These are phyloP conservation scores for Pleurotus eryngii DNA, from an alignment of 768 basidiomycete genomes.

Conservation along the genomic window DNA sequence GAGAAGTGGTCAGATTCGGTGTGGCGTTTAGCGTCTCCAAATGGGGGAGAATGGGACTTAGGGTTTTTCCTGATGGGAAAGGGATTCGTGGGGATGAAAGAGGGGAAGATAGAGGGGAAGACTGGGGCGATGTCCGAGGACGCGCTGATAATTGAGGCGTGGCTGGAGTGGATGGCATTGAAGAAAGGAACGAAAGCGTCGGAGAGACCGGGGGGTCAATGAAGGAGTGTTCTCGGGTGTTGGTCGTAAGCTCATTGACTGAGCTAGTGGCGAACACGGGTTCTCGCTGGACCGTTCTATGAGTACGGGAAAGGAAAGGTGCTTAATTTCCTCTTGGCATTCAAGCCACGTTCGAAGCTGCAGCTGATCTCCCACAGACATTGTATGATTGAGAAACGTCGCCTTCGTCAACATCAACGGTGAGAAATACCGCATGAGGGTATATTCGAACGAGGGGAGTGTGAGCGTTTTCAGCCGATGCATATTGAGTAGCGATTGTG, in stretches of 20 bases:
- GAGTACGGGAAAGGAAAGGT: constrained; percentile 21
- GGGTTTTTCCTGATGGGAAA: not conserved
- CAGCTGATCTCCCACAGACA: constrained; percentile 27
- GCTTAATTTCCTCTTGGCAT: constrained; percentile 12
- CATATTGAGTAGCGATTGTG: constrained; percentile 44
- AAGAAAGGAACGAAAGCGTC: not conserved
- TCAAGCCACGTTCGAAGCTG: constrained; percentile 20
- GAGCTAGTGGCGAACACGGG: not conserved
- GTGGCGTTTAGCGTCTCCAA: not conserved
- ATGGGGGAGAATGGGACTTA: not conserved
- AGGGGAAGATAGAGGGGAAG: constrained; percentile 11
- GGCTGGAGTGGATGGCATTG: constrained; percentile 6
- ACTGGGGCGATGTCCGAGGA: constrained; percentile 10
- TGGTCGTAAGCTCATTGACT: not conserved
- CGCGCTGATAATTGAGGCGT: constrained; percentile 8
- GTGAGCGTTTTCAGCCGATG: constrained; percentile 34
- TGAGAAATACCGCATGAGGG: constrained; percentile 40
- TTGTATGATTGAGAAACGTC: constrained; percentile 31
- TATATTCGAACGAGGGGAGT: constrained; percentile 40
- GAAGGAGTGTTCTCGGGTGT: not conserved
- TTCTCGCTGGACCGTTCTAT: constrained; percentile 17
- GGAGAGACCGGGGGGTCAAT: not conserved
- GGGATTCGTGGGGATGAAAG: constrained; percentile 6
- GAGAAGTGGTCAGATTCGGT: constrained; percentile 4
- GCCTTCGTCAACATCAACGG: constrained; percentile 39